Conservation (phyloP, 2,329 filamentous ascomycete genomes). For the Meredithiella fracta region DNA sequence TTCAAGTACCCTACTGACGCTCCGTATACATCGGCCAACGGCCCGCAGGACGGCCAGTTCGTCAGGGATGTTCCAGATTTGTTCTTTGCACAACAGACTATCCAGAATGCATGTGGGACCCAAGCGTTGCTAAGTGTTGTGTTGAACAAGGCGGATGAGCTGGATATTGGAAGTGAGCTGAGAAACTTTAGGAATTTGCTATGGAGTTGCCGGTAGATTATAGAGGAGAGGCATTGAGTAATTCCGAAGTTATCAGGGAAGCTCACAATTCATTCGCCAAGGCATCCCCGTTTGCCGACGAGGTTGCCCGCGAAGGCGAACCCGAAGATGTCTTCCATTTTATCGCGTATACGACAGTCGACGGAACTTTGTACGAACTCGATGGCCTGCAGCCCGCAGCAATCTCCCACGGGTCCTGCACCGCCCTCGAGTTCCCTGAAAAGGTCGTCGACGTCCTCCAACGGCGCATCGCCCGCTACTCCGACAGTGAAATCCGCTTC, state of each 20-base stretch:
- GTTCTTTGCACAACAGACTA: slow-evolving; percentile 94
- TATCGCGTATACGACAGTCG: slow-evolving; percentile 77
- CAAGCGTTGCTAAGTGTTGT: slow-evolving; percentile 86
- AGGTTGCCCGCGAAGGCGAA: slow-evolving; percentile 57
- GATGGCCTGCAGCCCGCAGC: slow-evolving; percentile 88
- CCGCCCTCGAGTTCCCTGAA: slow-evolving; percentile 52
- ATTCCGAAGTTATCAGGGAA: slow-evolving; percentile 51
- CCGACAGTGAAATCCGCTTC: slow-evolving; percentile 76
- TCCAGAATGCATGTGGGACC: slow-evolving; percentile 95
- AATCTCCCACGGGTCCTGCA: slow-evolving; percentile 70
- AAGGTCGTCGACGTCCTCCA: slow-evolving; percentile 78
- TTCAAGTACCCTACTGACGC: slow-evolving; percentile 82
- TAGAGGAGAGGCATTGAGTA: slow-evolving; percentile 43
- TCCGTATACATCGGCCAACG: slow-evolving; percentile 40
- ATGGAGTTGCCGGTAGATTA: slow-evolving; percentile 64
- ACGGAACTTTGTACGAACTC: slow-evolving; percentile 74
- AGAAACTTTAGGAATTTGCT: slow-evolving; percentile 77
- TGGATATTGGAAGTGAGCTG: slow-evolving; percentile 58
- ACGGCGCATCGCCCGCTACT: slow-evolving; percentile 70
- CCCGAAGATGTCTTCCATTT: slow-evolving; percentile 94
- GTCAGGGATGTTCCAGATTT: slow-evolving; percentile 61
- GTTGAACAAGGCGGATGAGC: slow-evolving; percentile 58
- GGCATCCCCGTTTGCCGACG: slow-evolving; percentile 80
- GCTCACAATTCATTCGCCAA: slow-evolving; percentile 85
- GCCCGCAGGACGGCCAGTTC: slow-evolving; percentile 66